A percentile compares a stretch with the other conserved stretches of the same genome.
Evolutionary conservation across 345 rosid genomes (phyloP).

Genomic region (Populus simonii): DNA sequence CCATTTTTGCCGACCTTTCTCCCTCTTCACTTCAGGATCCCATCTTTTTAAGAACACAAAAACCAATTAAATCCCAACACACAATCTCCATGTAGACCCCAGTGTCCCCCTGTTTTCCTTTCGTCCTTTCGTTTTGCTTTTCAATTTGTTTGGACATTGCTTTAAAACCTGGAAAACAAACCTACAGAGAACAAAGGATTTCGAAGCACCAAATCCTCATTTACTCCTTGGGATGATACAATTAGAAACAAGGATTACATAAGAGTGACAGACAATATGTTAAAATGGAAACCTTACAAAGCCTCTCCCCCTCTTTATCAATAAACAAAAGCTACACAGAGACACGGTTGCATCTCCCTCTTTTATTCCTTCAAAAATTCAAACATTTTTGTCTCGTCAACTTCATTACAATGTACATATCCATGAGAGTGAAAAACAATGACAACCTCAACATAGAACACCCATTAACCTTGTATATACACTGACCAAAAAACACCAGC

Average conservation of each 20-base stretch:
- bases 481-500: conserved; percentile 3
- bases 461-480: conserved; percentile 20
- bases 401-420: conserved; percentile 23
- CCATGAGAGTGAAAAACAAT: conserved; percentile 9
- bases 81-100: background rate
- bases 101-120: background rate
- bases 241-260: conserved; percentile 15
- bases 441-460: background rate
- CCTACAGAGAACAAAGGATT: background rate
- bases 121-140: background rate
- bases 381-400: conserved; percentile 16
- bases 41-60: background rate
- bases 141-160: background rate
- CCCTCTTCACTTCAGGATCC: background rate
- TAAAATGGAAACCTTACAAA: background rate
- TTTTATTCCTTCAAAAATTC: conserved; percentile 27
- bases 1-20: background rate
- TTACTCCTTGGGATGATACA: conserved; percentile 12
- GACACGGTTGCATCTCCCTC: background rate
- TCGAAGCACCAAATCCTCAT: background rate
- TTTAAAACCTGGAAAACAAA: too few species aligned
- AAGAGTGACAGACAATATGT: background rate
- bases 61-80: background rate
- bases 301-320: conserved; percentile 1
- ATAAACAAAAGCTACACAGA: conserved; percentile 6